Conservation (phyloP, 768 basidiomycete genomes). For the Lyophyllum shimeji region DNA sequence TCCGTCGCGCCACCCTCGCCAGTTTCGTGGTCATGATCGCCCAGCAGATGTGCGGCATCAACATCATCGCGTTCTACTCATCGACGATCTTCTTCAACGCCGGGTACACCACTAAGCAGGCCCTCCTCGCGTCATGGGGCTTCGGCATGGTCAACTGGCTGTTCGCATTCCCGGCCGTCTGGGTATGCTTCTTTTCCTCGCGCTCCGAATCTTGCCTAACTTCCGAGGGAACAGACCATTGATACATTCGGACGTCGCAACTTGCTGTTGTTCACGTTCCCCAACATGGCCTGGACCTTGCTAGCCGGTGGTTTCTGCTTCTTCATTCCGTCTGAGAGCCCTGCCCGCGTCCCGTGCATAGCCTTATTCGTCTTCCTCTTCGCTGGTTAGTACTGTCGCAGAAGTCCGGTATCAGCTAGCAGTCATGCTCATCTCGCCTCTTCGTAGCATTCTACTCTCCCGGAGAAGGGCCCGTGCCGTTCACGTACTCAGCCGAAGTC, state of each 20-base stretch:
- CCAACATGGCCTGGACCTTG: slow-evolving; percentile 75
- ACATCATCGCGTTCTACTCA: slow-evolving; percentile 80
- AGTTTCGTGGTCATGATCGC: slow-evolving; percentile 62
- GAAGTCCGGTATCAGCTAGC: neutral
- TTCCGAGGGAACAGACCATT: slow-evolving; percentile 40
- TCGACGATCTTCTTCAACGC: slow-evolving; percentile 69
- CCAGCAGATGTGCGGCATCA: slow-evolving; percentile 85
- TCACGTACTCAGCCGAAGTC: slow-evolving; percentile 88
- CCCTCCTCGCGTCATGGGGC: slow-evolving; percentile 66
- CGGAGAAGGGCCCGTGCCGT: slow-evolving; percentile 90
- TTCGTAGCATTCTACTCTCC: slow-evolving; percentile 68
- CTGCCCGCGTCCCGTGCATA: slow-evolving; percentile 42
- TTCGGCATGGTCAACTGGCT: slow-evolving; percentile 68
- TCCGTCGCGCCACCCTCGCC: slow-evolving; percentile 49
- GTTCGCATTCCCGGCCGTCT: slow-evolving; percentile 67
- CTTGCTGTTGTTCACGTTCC: slow-evolving; percentile 76
- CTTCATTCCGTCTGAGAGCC: slow-evolving; percentile 37
- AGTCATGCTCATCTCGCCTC: neutral
- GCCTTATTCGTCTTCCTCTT: slow-evolving; percentile 45
- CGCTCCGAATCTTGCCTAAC: slow-evolving; percentile 11
- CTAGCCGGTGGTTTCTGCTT: slow-evolving; percentile 77
- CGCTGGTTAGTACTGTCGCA: slow-evolving; percentile 28
- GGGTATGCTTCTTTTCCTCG: slow-evolving; percentile 33
- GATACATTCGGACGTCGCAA: slow-evolving; percentile 80
- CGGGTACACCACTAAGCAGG: slow-evolving; percentile 50